Percentiles rank a stretch among this genome's conserved stretches.
Evolutionary conservation across 345 rosid species (phyloP).

Genomic region (Reutealis trisperma): DNA sequence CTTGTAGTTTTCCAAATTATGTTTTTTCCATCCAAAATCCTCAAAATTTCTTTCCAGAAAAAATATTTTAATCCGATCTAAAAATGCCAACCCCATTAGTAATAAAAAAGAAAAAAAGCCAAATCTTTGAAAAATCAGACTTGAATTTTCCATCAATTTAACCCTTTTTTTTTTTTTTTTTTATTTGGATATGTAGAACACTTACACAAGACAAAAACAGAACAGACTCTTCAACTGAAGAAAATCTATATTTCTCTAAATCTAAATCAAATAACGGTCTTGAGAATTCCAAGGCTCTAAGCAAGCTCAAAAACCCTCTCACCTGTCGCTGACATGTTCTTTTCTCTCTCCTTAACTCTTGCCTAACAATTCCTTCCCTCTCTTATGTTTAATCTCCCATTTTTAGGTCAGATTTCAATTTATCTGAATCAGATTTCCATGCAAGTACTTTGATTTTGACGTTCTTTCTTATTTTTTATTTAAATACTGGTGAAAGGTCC

Average conservation of each 20-base stretch:
- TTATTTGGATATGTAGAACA: neutral
- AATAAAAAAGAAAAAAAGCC: too few species aligned
- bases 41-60: too few species aligned
- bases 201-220: neutral
- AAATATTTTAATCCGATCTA: neutral
- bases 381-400: slow-evolving; percentile 20
- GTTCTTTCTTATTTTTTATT: slow-evolving; percentile 18
- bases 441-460: slow-evolving; percentile 29
- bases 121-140: too few species aligned
- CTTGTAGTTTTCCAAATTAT: too few species aligned
- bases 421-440: slow-evolving; percentile 33
- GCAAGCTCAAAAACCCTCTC: slow-evolving; percentile 53
- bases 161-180: neutral
- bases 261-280: slow-evolving; percentile 43
- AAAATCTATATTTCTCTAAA: slow-evolving; percentile 14
- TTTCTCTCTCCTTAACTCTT: slow-evolving; percentile 42
- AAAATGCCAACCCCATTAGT: neutral
- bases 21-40: too few species aligned
- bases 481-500: slow-evolving; percentile 57
- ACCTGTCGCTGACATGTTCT: slow-evolving; percentile 59
- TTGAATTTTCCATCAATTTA: neutral
- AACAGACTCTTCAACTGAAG: slow-evolving; percentile 41
- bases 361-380: slow-evolving; percentile 11
- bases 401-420: slow-evolving; percentile 62
- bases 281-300: slow-evolving; percentile 58